A percentile compares a stretch with the other conserved stretches of the same genome.
Conservation (phyloP, 805 yeast species). For the Saturnispora mendoncae region DNA sequence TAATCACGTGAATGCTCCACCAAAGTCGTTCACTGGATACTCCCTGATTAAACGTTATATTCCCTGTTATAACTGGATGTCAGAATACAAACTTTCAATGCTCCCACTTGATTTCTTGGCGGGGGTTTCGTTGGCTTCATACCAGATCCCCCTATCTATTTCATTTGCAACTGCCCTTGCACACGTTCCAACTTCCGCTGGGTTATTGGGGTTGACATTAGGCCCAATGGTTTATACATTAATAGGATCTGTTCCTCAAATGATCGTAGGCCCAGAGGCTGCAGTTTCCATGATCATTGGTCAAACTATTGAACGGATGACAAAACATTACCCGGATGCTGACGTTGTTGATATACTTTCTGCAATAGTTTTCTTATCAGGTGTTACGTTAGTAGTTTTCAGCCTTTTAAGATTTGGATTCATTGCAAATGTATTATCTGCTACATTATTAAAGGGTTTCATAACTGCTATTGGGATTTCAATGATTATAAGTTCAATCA, state of each 20-base stretch:
- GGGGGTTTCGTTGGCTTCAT: conserved; percentile 81
- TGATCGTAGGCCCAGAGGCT: conserved; percentile 90
- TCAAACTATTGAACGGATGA: conserved; percentile 55
- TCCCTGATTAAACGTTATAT: conserved; percentile 49
- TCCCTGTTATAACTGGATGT: conserved; percentile 64
- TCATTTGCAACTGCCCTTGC: conserved; percentile 78
- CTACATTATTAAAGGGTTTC: conserved; percentile 73
- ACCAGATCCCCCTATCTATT: conserved; percentile 82
- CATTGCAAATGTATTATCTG: conserved; percentile 68
- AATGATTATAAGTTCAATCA: conserved; percentile 68
- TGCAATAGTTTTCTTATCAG: conserved; percentile 66
- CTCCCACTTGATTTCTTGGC: conserved; percentile 63
- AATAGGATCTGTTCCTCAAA: conserved; percentile 78
- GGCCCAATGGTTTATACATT: conserved; percentile 73
- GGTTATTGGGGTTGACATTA: conserved; percentile 64
- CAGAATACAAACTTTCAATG: conserved; percentile 33
- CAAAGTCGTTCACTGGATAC: neutral
- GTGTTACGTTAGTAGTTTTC: conserved; percentile 58
- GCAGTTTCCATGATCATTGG: conserved; percentile 80
- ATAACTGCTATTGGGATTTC: conserved; percentile 78
- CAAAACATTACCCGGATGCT: conserved; percentile 34
- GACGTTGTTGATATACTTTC: conserved; percentile 51
- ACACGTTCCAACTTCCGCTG: conserved; percentile 73
- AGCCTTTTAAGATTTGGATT: conserved; percentile 84
- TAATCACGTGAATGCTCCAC: neutral